These are phyloP conservation scores for Rhizoclosmatium sp. DNA, from an alignment of 192 early-diverging fungal genomes.

Conservation along the genomic window DNA sequence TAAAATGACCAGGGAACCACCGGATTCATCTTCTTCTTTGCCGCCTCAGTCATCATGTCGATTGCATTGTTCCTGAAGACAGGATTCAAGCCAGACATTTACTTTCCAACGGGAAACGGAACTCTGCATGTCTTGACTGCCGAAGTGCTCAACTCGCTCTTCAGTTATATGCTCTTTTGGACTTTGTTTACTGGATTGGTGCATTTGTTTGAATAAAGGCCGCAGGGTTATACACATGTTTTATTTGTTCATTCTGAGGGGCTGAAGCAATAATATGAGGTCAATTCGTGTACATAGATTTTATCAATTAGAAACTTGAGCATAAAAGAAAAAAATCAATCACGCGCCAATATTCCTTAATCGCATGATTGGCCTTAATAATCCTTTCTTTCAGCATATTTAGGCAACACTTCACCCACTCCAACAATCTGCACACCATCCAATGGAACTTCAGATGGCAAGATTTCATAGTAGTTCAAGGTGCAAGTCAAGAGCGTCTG, in stretches of 20 bases:
- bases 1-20: slow-evolving; percentile 40
- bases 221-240: not conserved
- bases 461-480: not conserved
- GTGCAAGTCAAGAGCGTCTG: not conserved
- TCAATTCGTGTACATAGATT: too few relatives aligned
- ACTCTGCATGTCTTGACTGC: slow-evolving; percentile 52
- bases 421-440: not conserved
- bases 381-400: not conserved
- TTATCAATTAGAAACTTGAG: too few relatives aligned
- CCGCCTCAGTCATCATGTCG: slow-evolving; percentile 69
- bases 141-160: slow-evolving; percentile 61
- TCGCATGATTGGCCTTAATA: too few relatives aligned
- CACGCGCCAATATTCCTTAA: too few relatives aligned
- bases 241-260: too few relatives aligned
- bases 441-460: not conserved
- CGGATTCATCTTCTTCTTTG: slow-evolving; percentile 83
- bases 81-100: slow-evolving; percentile 60
- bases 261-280: too few relatives aligned
- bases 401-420: not conserved
- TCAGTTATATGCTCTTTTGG: slow-evolving; percentile 75
- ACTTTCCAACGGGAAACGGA: slow-evolving; percentile 58
- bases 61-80: slow-evolving; percentile 70
- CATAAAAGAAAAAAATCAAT: too few relatives aligned
- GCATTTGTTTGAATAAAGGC: slow-evolving; percentile 70
- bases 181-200: slow-evolving; percentile 75